These are phyloP conservation scores for Hondaea fermentalgiana DNA, from an alignment of 108 stramenopile species.

Conservation along the genomic window DNA sequence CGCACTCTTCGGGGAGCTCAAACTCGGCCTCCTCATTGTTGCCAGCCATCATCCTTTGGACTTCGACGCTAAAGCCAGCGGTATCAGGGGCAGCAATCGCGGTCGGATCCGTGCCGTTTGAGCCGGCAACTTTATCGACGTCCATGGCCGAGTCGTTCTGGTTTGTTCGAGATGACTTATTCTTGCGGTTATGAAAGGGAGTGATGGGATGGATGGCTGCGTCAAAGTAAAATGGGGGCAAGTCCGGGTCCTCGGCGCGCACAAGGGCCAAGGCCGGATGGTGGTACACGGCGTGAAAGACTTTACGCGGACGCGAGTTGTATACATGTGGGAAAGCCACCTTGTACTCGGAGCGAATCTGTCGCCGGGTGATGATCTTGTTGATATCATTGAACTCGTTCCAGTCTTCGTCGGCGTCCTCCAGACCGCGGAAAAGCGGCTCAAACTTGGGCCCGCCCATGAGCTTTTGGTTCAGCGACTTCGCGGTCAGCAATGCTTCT, in stretches of 20 bases:
- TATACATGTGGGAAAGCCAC: slow-evolving; percentile 94
- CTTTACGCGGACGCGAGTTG: slow-evolving; percentile 90
- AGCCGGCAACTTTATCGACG: too few relatives aligned
- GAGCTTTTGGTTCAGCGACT: slow-evolving; percentile 93
- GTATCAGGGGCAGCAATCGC: too few relatives aligned
- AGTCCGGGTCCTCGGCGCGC: slow-evolving; percentile 59
- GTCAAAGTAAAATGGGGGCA: slow-evolving; percentile 60
- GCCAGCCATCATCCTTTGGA: neutral
- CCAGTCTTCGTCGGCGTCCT: slow-evolving; percentile 94
- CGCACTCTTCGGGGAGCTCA: slow-evolving; percentile 31
- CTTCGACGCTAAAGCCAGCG: neutral
- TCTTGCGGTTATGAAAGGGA: slow-evolving; percentile 42
- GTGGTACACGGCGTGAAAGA: slow-evolving; percentile 74
- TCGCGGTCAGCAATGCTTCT: slow-evolving; percentile 89
- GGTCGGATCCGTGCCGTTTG: neutral
- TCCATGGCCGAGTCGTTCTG: neutral
- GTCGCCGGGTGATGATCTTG: slow-evolving; percentile 92
- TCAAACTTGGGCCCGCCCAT: slow-evolving; percentile 99
- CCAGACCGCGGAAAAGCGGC: slow-evolving; percentile 89
- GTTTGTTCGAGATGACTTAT: neutral
- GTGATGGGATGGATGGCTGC: slow-evolving; percentile 81
- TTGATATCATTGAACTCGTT: slow-evolving; percentile 99
- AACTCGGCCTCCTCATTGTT: slow-evolving; percentile 34
- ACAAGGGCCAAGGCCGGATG: slow-evolving; percentile 82
- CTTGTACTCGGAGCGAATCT: slow-evolving; percentile 92